Conservation (phyloP, 2,329 filamentous ascomycete species). For the Xylariaceae sp. region DNA sequence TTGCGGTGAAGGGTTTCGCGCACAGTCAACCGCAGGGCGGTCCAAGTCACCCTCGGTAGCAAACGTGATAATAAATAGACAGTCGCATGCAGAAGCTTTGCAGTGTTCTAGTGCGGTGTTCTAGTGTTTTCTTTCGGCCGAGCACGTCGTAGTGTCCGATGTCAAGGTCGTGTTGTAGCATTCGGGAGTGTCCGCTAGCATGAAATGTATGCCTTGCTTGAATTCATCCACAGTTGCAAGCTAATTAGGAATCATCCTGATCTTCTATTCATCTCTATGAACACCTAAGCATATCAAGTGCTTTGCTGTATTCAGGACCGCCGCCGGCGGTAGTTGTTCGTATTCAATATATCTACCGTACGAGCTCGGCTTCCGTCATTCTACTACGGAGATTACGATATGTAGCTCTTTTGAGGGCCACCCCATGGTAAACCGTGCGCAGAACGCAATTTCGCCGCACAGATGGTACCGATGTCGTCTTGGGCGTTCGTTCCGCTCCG, state of each 20-base stretch:
- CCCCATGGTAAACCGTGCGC: background rate
- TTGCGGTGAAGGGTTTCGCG: background rate
- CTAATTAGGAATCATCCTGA: background rate
- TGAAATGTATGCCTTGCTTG: background rate
- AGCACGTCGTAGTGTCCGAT: background rate
- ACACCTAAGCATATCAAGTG: background rate
- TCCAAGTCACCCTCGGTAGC: background rate
- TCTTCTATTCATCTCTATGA: background rate
- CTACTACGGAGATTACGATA: background rate
- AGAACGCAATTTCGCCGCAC: background rate
- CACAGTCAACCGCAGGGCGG: background rate
- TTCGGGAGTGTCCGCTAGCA: background rate
- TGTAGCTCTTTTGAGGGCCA: background rate
- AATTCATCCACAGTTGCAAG: background rate
- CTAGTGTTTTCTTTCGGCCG: too few species aligned
- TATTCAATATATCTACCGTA: background rate
- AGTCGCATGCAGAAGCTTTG: too few species aligned
- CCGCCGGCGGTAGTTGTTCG: background rate
- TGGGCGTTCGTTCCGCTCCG: background rate
- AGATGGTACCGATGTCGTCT: background rate
- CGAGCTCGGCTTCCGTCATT: background rate
- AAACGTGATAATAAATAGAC: too few species aligned
- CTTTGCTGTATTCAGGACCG: background rate
- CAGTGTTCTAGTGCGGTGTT: too few species aligned
- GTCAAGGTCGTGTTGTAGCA: background rate